Evolutionary conservation across 139 green algal species (phyloP).

Genomic region (Coelastrella sp.): DNA sequence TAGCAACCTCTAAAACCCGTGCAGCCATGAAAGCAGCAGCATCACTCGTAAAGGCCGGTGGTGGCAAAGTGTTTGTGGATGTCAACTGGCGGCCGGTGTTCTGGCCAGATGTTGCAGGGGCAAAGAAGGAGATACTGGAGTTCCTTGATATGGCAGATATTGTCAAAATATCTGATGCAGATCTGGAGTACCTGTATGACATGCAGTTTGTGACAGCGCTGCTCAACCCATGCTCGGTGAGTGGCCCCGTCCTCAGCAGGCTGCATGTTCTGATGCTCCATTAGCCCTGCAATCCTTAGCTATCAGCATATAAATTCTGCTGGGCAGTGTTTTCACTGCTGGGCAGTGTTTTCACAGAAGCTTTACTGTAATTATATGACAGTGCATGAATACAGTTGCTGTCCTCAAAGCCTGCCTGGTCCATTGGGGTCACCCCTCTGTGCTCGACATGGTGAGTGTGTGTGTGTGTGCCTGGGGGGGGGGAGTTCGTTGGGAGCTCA

Average conservation of each 20-base stretch:
- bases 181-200: constrained; percentile 86
- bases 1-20: constrained; percentile 74
- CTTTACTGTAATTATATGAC: constrained; percentile 38
- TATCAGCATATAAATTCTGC: no score
- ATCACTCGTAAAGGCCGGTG: constrained; percentile 41
- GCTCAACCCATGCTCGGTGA: constrained; percentile 63
- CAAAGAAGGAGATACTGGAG: constrained; percentile 53
- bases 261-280: not conserved
- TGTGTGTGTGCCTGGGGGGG: no score
- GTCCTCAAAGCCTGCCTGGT: no score
- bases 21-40: constrained; percentile 72
- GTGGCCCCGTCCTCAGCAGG: not conserved
- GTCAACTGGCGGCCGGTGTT: constrained; percentile 96
- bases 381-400: no score
- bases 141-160: constrained; percentile 76
- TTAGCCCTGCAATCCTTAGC: no score
- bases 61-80: constrained; percentile 79
- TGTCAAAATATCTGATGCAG: constrained; percentile 89
- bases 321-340: no score
- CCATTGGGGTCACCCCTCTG: no score
- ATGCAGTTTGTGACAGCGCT: constrained; percentile 66
- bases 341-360: constrained; percentile 86
- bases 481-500: no score
- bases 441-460: no score
- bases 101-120: constrained; percentile 66